Conservation (phyloP, 2,329 filamentous ascomycete genomes). For the Pseudogymnoascus sp. region DNA sequence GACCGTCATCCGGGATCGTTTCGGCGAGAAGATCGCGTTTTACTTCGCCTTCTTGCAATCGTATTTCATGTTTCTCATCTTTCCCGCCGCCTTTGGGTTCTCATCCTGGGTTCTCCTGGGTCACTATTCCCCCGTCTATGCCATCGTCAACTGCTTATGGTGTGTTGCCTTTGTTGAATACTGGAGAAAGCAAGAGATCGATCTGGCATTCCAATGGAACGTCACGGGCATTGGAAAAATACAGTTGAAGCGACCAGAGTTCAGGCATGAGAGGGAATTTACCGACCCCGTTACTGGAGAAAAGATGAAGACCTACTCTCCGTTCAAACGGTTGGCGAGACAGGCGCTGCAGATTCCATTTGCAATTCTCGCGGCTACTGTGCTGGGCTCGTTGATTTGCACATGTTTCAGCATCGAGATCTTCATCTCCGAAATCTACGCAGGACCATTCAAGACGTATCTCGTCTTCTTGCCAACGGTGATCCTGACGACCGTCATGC, state of each 20-base stretch:
- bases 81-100: slow-evolving; percentile 71
- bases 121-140: slow-evolving; percentile 75
- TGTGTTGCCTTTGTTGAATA: slow-evolving; percentile 85
- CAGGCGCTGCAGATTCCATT: slow-evolving; percentile 67
- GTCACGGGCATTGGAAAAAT: slow-evolving; percentile 78
- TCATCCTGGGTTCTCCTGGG: slow-evolving; percentile 75
- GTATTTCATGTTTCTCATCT: slow-evolving; percentile 79
- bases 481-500: slow-evolving; percentile 73
- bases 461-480: slow-evolving; percentile 85
- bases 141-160: slow-evolving; percentile 74
- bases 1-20: slow-evolving; percentile 66
- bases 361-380: slow-evolving; percentile 60
- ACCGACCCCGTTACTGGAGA: slow-evolving; percentile 70
- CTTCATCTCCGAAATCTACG: slow-evolving; percentile 90
- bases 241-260: slow-evolving; percentile 68
- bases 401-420: slow-evolving; percentile 88
- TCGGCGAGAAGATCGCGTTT: slow-evolving; percentile 80
- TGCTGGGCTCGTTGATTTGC: slow-evolving; percentile 75
- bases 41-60: slow-evolving; percentile 93
- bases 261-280: slow-evolving; percentile 67
- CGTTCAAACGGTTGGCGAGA: slow-evolving; percentile 51
- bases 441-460: slow-evolving; percentile 77
- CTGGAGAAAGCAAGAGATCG: slow-evolving; percentile 89
- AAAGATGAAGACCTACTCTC: slow-evolving; percentile 51
- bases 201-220: slow-evolving; percentile 81